A percentile compares a stretch with the other conserved stretches of the same genome.
phyloP scores from a whole-genome alignment of 768 basidiomycete species.

The Boletus subcaerulescens region DNA sequence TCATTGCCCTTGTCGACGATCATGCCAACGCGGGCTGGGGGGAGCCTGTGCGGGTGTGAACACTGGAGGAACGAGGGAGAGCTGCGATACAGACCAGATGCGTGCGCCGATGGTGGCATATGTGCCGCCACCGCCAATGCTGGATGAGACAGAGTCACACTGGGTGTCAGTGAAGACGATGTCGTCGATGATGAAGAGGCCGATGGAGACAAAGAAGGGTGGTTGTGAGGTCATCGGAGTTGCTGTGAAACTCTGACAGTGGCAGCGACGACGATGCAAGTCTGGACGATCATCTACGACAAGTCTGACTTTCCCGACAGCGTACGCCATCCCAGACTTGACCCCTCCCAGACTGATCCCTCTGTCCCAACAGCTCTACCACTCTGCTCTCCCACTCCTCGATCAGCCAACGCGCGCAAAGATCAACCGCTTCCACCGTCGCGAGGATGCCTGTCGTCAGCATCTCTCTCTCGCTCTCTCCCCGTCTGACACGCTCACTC shows the following conservation, averaged over 20 bases:
- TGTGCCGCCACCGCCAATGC: conserved; percentile 87
- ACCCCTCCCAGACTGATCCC: not conserved
- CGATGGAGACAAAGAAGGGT: conserved; percentile 60
- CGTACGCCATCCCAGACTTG: conserved; percentile 26
- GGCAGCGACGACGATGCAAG: conserved; percentile 36
- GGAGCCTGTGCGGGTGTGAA: conserved; percentile 48
- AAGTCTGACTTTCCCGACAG: conserved; percentile 32
- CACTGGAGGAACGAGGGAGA: not conserved
- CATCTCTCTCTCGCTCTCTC: not conserved
- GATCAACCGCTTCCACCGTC: conserved; percentile 64
- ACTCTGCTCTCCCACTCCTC: conserved; percentile 53
- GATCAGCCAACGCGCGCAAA: conserved; percentile 54
- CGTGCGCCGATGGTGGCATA: conserved; percentile 79
- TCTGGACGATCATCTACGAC: conserved; percentile 41
- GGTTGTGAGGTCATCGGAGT: conserved; percentile 21
- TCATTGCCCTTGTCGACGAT: conserved; percentile 79
- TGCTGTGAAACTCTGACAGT: conserved; percentile 7
- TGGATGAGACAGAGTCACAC: not conserved
- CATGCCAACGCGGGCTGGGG: conserved; percentile 68
- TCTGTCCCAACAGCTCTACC: conserved; percentile 51
- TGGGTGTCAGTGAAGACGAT: conserved; percentile 43
- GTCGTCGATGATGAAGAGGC: conserved; percentile 89
- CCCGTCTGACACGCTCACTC: not conserved
- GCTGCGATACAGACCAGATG: conserved; percentile 53
- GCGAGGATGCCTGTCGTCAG: conserved; percentile 67